A percentile compares a stretch with the other conserved stretches of the same genome.
phyloP scores from a whole-genome alignment of 768 basidiomycete species.

The Phlebiopsis gigantea region DNA sequence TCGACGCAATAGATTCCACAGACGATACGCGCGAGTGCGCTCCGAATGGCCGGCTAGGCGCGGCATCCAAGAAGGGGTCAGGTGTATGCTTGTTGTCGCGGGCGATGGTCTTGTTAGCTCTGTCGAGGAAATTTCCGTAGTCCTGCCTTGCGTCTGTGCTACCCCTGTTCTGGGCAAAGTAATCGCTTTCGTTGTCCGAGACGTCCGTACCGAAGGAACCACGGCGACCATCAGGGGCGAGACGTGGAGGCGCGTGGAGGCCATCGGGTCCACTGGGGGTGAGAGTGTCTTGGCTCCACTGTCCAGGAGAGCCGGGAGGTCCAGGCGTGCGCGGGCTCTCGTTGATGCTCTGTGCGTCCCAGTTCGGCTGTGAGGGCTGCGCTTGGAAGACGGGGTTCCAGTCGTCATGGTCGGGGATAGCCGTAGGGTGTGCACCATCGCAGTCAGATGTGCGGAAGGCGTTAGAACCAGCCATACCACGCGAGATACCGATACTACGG shows the following conservation, averaged over 20 bases:
- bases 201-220: conserved; percentile 36
- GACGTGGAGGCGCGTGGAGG: conserved; percentile 34
- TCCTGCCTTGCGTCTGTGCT: conserved; percentile 29
- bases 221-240: conserved; percentile 22
- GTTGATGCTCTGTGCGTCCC: conserved; percentile 59
- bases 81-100: conserved; percentile 72
- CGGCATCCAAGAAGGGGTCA: conserved; percentile 80
- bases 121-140: conserved; percentile 78
- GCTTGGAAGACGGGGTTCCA: conserved; percentile 72
- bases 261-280: conserved; percentile 40
- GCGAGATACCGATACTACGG: conserved; percentile 72
- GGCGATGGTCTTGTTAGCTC: conserved; percentile 79
- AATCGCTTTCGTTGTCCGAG: conserved; percentile 61
- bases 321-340: conserved; percentile 34
- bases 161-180: conserved; percentile 38
- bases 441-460: conserved; percentile 75
- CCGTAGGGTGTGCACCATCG: conserved; percentile 26
- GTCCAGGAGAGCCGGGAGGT: conserved; percentile 54
- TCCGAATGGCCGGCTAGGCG: conserved; percentile 74
- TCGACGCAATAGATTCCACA: conserved; percentile 87
- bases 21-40: conserved; percentile 75
- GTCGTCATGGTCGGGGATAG: conserved; percentile 67
- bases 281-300: conserved; percentile 57
- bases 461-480: conserved; percentile 59
- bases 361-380: conserved; percentile 67